phyloP scores from a whole-genome alignment of 1,139 yeast species.

The Nadsonia commutata region DNA sequence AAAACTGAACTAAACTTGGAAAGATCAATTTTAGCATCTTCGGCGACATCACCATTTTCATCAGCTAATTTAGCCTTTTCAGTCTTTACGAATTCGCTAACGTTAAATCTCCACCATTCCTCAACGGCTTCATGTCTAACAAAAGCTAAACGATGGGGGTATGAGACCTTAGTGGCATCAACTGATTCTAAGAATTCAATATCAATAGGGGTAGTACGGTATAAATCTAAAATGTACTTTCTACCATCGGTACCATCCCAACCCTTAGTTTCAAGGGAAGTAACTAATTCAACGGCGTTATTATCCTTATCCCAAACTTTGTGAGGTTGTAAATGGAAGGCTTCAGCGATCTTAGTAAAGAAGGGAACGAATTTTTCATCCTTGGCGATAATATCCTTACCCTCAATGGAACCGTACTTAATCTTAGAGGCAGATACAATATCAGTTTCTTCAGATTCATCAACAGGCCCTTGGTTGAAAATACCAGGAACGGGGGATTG shows the following conservation, averaged over 20 bases:
- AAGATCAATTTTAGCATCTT: constrained; percentile 26
- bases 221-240: constrained; percentile 69
- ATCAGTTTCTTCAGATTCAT: constrained; percentile 8
- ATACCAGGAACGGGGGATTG: constrained; percentile 98
- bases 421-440: constrained; percentile 31
- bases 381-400: constrained; percentile 32
- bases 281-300: constrained; percentile 34
- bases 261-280: constrained; percentile 77
- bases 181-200: constrained; percentile 49
- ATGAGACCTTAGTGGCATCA: constrained; percentile 28
- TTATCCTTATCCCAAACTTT: constrained; percentile 33
- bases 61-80: constrained; percentile 11
- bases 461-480: constrained; percentile 36
- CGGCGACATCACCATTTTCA: constrained; percentile 8
- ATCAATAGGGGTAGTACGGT: constrained; percentile 75
- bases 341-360: constrained; percentile 50
- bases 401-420: constrained; percentile 63
- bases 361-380: constrained; percentile 38
- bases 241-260: constrained; percentile 76
- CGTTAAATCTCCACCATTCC: constrained; percentile 72
- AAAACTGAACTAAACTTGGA: constrained; percentile 27
- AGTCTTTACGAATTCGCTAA: constrained; percentile 32
- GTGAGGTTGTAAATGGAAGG: constrained; percentile 67
- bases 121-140: constrained; percentile 81
- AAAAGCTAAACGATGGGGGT: constrained; percentile 71